phyloP scores from a whole-genome alignment of 257 asterid species.

The Solanum neorickii region DNA sequence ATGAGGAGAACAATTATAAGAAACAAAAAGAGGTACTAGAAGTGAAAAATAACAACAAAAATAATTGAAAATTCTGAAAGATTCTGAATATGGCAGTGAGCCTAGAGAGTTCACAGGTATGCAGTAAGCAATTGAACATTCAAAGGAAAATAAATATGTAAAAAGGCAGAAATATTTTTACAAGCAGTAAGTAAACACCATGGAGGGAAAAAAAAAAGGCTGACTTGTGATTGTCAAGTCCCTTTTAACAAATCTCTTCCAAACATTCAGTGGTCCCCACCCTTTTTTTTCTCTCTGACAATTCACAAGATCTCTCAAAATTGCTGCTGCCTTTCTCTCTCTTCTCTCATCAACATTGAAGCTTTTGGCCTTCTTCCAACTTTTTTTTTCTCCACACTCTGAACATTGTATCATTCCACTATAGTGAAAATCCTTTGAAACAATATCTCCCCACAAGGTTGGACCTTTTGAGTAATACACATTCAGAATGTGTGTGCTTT shows the following conservation, averaged over 20 bases:
- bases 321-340: neutral
- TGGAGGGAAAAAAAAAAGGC: neutral
- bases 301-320: neutral
- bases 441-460: neutral
- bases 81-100: neutral
- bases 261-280: neutral
- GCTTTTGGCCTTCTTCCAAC: neutral
- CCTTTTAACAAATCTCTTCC: constrained; percentile 1
- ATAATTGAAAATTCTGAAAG: neutral
- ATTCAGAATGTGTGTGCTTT: neutral
- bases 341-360: neutral
- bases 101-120: neutral
- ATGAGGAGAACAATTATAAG: neutral
- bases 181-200: neutral
- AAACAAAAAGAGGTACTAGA: neutral
- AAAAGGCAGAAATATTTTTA: neutral
- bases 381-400: neutral
- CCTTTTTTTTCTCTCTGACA: neutral
- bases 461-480: neutral
- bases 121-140: neutral
- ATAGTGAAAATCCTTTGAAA: neutral
- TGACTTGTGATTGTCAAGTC: constrained; percentile 4
- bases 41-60: neutral
- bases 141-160: neutral
- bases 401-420: neutral